These are phyloP conservation scores for Lactuca saligna DNA, from an alignment of 129 eudicot genomes.

Conservation along the genomic window DNA sequence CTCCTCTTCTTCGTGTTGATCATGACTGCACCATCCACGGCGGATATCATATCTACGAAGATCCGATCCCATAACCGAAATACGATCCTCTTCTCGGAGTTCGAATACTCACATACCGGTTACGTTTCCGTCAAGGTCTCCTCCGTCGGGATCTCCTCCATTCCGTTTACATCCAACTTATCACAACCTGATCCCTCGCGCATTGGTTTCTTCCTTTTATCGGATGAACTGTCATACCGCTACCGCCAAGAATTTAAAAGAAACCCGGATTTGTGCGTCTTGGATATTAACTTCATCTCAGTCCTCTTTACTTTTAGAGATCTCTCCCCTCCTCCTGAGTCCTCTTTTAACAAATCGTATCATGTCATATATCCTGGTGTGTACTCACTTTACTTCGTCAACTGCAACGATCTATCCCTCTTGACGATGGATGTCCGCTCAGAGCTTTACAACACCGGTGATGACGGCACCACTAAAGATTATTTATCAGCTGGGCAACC, in stretches of 20 bases:
- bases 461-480: conserved; percentile 48
- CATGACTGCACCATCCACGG: conserved; percentile 35
- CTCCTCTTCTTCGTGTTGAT: conserved; percentile 11
- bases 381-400: conserved; percentile 76
- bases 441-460: conserved; percentile 69
- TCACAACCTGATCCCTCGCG: conserved; percentile 54
- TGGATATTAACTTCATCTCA: conserved; percentile 52
- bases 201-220: conserved; percentile 77
- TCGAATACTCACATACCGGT: conserved; percentile 92
- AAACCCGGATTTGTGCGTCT: conserved; percentile 62
- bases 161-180: conserved; percentile 49
- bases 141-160: conserved; percentile 41
- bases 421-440: conserved; percentile 77
- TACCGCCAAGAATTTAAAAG: conserved; percentile 56
- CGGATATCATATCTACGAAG: conserved; percentile 62
- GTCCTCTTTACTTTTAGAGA: conserved; percentile 66
- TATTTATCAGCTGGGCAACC: conserved; percentile 69
- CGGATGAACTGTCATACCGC: conserved; percentile 70
- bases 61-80: conserved; percentile 69
- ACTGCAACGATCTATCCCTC: conserved; percentile 63
- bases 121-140: conserved; percentile 43
- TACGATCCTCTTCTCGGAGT: conserved; percentile 91
- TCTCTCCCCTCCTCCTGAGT: conserved; percentile 73
- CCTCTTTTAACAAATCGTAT: conserved; percentile 51
- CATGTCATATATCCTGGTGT: conserved; percentile 65